Conservation (phyloP, 208 protist genomes). For the Leishmania aethiopica region DNA sequence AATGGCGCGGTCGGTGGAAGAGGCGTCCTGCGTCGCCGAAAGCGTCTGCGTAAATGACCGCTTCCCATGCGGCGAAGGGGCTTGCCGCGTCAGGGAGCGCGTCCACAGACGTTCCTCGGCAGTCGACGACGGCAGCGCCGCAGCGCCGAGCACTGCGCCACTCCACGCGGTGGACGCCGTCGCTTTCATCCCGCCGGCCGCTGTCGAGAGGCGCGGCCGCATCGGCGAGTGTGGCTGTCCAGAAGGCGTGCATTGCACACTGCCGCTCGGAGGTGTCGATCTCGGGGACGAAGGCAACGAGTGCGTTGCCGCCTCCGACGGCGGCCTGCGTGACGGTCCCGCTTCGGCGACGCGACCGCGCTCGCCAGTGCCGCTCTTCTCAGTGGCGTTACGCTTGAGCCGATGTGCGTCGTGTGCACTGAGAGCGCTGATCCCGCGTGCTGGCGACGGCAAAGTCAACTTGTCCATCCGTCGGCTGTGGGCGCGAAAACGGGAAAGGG, state of each 20-base stretch:
- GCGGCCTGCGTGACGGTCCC: background rate
- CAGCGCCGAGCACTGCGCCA: background rate
- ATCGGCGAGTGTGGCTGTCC: background rate
- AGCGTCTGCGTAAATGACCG: background rate
- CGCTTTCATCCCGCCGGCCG: background rate
- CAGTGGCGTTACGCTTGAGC: conserved; percentile 12
- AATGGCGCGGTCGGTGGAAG: background rate
- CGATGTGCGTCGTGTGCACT: conserved; percentile 11
- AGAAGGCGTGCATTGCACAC: background rate
- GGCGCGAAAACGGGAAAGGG: background rate
- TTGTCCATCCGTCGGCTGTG: background rate
- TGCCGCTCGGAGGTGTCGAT: background rate
- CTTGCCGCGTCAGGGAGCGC: background rate
- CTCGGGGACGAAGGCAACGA: background rate
- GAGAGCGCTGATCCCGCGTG: conserved; percentile 11
- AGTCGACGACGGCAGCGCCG: background rate
- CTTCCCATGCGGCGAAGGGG: background rate
- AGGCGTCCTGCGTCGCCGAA: background rate
- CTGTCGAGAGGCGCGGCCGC: background rate
- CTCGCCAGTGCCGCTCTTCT: background rate
- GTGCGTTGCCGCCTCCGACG: background rate
- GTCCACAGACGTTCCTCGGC: too few species aligned
- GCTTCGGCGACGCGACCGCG: background rate
- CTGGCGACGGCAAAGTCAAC: background rate
- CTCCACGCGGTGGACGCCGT: background rate